These are phyloP conservation scores for Cinnamomum micranthum DNA, from an alignment of 164 flowering plant species.

Conservation along the genomic window DNA sequence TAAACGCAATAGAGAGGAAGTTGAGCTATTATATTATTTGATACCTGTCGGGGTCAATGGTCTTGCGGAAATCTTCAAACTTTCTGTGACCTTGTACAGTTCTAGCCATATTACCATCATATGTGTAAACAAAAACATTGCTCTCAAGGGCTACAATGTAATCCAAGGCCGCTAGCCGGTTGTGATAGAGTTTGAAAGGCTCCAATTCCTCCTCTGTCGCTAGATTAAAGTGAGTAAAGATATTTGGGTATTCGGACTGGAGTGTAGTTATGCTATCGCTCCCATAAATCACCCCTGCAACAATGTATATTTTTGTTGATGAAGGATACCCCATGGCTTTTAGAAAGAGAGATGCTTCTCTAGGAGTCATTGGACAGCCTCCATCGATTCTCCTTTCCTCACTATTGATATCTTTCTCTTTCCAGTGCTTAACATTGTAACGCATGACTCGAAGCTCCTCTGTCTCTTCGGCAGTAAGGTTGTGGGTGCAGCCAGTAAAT, in stretches of 20 bases:
- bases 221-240: conserved; percentile 65
- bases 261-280: conserved; percentile 54
- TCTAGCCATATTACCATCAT: conserved; percentile 96
- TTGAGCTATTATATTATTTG: neutral
- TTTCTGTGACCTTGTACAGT: conserved; percentile 90
- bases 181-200: conserved; percentile 56
- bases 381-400: conserved; percentile 52
- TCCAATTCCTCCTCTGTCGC: conserved; percentile 70
- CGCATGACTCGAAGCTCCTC: conserved; percentile 64
- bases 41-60: conserved; percentile 81
- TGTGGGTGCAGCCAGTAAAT: conserved; percentile 86
- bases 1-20: neutral
- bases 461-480: conserved; percentile 52
- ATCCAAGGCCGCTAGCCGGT: conserved; percentile 86
- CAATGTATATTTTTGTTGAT: conserved; percentile 68
- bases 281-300: conserved; percentile 86
- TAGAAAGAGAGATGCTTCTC: conserved; percentile 83
- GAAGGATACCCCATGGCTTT: conserved; percentile 93
- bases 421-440: conserved; percentile 67
- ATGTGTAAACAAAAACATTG: conserved; percentile 82
- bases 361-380: conserved; percentile 92
- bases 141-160: conserved; percentile 81
- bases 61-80: conserved; percentile 79
- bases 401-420: conserved; percentile 81
- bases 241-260: conserved; percentile 58